These are phyloP conservation scores for Didymella arachidicola DNA, from an alignment of 2,329 filamentous ascomycete species.

Conservation along the genomic window DNA sequence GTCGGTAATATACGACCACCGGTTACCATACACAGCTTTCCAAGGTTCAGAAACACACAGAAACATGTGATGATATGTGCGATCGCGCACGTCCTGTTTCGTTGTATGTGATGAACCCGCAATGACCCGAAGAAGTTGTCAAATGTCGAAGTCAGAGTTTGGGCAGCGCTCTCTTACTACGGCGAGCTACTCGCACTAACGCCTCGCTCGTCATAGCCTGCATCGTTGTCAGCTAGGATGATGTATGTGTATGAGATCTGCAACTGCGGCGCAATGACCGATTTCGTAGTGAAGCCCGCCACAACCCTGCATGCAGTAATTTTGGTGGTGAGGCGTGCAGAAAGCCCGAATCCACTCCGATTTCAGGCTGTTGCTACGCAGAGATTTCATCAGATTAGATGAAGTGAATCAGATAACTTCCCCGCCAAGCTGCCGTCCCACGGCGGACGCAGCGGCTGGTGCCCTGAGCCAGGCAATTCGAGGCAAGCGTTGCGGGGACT, in stretches of 20 bases:
- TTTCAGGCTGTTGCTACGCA: conserved; percentile 18
- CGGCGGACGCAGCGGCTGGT: conserved; percentile 23
- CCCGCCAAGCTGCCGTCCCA: conserved; percentile 32
- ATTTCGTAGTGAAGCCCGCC: conserved; percentile 27
- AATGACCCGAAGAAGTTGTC: conserved; percentile 9
- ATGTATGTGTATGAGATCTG: conserved; percentile 29
- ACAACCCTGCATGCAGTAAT: conserved; percentile 32
- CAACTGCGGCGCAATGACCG: conserved; percentile 30
- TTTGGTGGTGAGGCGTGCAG: conserved; percentile 19
- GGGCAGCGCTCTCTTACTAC: background rate
- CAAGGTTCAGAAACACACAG: background rate
- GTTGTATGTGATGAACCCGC: background rate
- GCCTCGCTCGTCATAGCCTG: conserved; percentile 39
- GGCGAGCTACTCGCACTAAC: conserved; percentile 15
- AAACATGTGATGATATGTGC: background rate
- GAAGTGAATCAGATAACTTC: conserved; percentile 22
- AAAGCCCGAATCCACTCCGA: conserved; percentile 34
- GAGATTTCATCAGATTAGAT: conserved; percentile 42
- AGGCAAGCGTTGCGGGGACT: conserved; percentile 39
- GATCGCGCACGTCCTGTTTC: background rate
- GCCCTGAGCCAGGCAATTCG: conserved; percentile 17
- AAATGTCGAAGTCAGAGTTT: conserved; percentile 13
- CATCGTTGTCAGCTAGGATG: conserved; percentile 20
- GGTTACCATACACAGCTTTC: background rate
- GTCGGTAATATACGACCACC: background rate